Evolutionary conservation across 305 asterid genomes (phyloP).

Genomic region (Fraxinus xanthoxyloides): DNA sequence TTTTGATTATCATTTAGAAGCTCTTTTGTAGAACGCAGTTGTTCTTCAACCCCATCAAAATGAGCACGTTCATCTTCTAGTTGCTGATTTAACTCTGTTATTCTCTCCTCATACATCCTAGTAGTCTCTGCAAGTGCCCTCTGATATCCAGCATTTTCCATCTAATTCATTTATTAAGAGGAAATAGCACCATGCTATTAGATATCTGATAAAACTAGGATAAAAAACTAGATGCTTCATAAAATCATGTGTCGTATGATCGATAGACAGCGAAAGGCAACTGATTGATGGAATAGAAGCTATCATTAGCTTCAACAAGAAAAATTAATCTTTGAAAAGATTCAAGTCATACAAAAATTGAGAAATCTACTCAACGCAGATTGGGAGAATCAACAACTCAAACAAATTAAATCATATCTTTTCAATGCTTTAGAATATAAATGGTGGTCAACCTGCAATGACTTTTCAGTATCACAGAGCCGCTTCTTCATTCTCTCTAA

Average conservation of each 20-base stretch:
- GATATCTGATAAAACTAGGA: constrained; percentile 11
- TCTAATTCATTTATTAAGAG: constrained; percentile 49
- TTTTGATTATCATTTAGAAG: constrained; percentile 43
- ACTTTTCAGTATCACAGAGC: constrained; percentile 43
- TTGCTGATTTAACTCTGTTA: constrained; percentile 50
- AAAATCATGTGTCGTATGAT: neutral
- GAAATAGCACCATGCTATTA: constrained; percentile 20
- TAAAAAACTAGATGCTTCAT: neutral
- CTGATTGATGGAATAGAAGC: neutral
- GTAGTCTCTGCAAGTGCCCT: constrained; percentile 68
- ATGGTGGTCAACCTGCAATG: constrained; percentile 53
- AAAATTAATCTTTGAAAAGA: neutral
- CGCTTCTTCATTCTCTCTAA: constrained; percentile 49
- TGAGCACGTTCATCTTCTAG: constrained; percentile 47
- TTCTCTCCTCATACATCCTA: constrained; percentile 70
- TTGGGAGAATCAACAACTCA: neutral
- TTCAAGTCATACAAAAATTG: neutral
- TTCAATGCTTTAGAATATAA: constrained; percentile 4
- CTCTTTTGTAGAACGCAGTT: constrained; percentile 40
- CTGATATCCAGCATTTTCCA: constrained; percentile 51
- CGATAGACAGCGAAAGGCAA: neutral
- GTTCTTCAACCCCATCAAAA: constrained; percentile 47
- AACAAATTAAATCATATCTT: neutral
- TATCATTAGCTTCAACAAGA: neutral
- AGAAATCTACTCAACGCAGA: neutral